Evolutionary conservation across 2,329 filamentous ascomycete species (phyloP).

Genomic region (Trichophyton schoenleinii): DNA sequence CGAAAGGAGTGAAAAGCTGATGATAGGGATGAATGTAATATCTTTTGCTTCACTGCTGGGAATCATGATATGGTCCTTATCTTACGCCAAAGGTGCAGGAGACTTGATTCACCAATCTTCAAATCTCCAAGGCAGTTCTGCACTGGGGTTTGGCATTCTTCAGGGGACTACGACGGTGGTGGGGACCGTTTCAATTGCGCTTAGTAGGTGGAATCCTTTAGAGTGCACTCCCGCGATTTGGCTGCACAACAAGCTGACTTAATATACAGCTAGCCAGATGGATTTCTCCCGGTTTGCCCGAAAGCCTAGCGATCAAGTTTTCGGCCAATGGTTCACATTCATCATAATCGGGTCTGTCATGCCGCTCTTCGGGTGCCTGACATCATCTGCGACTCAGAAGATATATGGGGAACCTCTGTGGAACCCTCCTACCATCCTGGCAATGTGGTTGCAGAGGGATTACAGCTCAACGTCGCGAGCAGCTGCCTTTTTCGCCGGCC

Average conservation of each 20-base stretch:
- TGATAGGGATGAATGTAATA: constrained; percentile 5
- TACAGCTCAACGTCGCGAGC: constrained; percentile 27
- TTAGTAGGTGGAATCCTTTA: constrained; percentile 17
- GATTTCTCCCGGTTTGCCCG: constrained; percentile 36
- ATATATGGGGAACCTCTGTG: constrained; percentile 29
- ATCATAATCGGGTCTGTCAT: not conserved
- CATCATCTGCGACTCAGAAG: constrained; percentile 21
- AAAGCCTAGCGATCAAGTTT: constrained; percentile 30
- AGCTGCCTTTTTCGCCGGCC: constrained; percentile 36
- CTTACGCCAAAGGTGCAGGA: constrained; percentile 7
- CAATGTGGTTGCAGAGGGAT: constrained; percentile 27
- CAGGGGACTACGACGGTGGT: constrained; percentile 33
- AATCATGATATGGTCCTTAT: constrained; percentile 11
- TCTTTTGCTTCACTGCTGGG: constrained; percentile 8
- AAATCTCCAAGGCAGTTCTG: not conserved
- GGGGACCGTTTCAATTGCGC: constrained; percentile 34
- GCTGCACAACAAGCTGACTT: not conserved
- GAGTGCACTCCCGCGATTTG: not conserved
- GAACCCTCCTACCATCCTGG: constrained; percentile 34
- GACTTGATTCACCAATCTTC: constrained; percentile 3
- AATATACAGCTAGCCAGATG: constrained; percentile 26
- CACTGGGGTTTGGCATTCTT: constrained; percentile 27
- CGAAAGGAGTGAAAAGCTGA: constrained; percentile 17
- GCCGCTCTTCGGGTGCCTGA: constrained; percentile 23
- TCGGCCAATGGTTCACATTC: constrained; percentile 27